A percentile compares a stretch with the other conserved stretches of the same genome.
phyloP scores from a whole-genome alignment of 441 rosid genomes.

The Arabidopsis hybrid region DNA sequence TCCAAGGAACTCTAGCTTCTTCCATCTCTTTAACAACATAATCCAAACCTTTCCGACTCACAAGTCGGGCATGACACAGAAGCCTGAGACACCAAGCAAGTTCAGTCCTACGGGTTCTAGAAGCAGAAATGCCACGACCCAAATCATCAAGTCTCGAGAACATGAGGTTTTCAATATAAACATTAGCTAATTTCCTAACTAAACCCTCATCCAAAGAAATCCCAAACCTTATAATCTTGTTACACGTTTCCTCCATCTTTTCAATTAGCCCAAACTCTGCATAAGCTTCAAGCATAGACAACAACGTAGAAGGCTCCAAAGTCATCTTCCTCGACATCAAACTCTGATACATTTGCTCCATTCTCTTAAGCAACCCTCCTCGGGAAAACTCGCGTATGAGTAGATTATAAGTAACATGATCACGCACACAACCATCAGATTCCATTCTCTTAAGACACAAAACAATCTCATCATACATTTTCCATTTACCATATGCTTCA shows the following conservation, averaged over 20 bases:
- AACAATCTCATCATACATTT: constrained; percentile 72
- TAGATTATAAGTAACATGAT: constrained; percentile 67
- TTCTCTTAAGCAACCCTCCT: constrained; percentile 67
- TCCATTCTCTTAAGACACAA: constrained; percentile 71
- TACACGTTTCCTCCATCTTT: constrained; percentile 67
- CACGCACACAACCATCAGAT: constrained; percentile 60
- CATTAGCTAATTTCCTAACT: constrained; percentile 61
- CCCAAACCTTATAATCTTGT: constrained; percentile 49
- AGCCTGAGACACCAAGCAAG: constrained; percentile 74
- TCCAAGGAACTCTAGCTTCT: constrained; percentile 62
- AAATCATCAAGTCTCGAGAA: constrained; percentile 71
- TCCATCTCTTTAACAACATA: constrained; percentile 57
- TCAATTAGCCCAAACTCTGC: constrained; percentile 59
- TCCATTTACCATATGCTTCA: constrained; percentile 63
- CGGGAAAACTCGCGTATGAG: constrained; percentile 63
- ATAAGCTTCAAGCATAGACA: constrained; percentile 73
- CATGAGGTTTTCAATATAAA: constrained; percentile 69
- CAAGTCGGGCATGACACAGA: constrained; percentile 65
- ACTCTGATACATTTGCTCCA: constrained; percentile 60
- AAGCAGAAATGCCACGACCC: constrained; percentile 56
- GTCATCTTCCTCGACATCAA: constrained; percentile 61
- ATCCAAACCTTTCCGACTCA: constrained; percentile 71
- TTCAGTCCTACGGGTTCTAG: constrained; percentile 53
- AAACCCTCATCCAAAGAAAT: constrained; percentile 55
- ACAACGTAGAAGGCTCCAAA: constrained; percentile 53